Evolutionary conservation across 2,329 filamentous ascomycete species (phyloP).

Genomic region (Trichoderma pleuroti): DNA sequence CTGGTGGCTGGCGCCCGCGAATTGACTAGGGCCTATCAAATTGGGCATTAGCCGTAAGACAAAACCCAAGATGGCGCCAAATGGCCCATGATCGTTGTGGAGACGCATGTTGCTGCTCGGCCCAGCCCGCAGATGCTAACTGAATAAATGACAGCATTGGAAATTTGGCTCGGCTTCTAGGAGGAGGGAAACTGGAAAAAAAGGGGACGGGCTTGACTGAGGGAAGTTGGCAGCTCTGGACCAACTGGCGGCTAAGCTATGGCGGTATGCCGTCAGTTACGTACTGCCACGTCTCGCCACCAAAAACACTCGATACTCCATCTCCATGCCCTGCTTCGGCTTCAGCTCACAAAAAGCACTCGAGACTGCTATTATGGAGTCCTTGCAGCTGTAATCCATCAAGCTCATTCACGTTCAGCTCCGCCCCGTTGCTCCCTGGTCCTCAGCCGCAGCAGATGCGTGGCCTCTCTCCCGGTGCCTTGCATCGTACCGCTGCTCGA

Average conservation of each 20-base stretch:
- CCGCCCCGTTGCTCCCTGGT: conserved; percentile 8
- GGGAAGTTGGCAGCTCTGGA: not conserved
- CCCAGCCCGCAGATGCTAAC: conserved; percentile 14
- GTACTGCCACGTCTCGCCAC: not conserved
- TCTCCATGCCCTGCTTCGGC: not conserved
- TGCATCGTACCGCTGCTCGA: conserved; percentile 19
- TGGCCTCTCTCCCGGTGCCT: conserved; percentile 16
- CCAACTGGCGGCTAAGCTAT: not conserved
- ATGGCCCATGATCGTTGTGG: not conserved
- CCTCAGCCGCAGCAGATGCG: conserved; percentile 17
- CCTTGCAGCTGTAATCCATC: not conserved
- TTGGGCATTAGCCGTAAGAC: not conserved
- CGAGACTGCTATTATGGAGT: not conserved
- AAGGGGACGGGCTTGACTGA: not conserved
- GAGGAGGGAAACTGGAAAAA: not conserved
- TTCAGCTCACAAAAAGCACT: not conserved
- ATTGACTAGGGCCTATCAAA: not conserved
- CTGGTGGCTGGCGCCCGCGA: not conserved
- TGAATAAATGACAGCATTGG: not conserved
- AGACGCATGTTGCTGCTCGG: conserved; percentile 7
- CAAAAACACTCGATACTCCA: not conserved
- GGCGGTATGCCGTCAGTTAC: not conserved
- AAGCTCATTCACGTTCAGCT: not conserved
- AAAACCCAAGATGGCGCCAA: not conserved
- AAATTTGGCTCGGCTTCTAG: not conserved